These are phyloP conservation scores for Clitoria ternatea DNA, from an alignment of 306 rosid genomes.

Conservation along the genomic window DNA sequence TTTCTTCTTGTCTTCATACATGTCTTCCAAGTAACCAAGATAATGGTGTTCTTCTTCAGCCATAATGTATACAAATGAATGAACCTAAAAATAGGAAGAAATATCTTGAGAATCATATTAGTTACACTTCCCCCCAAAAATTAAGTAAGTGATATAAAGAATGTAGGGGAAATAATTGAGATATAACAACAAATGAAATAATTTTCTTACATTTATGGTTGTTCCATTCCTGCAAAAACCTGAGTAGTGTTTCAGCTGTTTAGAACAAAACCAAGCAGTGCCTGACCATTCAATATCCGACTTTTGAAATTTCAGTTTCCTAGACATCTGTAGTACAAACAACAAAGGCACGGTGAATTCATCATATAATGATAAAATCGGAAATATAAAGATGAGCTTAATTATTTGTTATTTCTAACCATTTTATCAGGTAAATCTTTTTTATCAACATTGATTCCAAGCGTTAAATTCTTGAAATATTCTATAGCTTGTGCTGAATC, in stretches of 20 bases:
- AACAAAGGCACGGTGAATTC: conserved; percentile 13
- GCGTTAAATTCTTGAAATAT: conserved; percentile 21
- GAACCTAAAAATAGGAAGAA: conserved; percentile 54
- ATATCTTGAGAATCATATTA: conserved; percentile 13
- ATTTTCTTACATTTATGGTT: conserved; percentile 51
- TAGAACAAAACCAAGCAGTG: conserved; percentile 59
- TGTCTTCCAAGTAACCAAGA: conserved; percentile 89
- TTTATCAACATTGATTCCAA: conserved; percentile 33
- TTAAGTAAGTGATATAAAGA: neutral
- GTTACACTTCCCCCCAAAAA: neutral
- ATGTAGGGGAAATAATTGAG: neutral
- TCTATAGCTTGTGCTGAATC: conserved; percentile 33
- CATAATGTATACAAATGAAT: conserved; percentile 73
- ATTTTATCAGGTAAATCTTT: conserved; percentile 47
- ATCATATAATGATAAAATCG: neutral
- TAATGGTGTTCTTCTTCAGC: conserved; percentile 58
- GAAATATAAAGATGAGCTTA: neutral
- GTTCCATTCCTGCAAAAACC: conserved; percentile 60
- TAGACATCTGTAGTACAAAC: conserved; percentile 47
- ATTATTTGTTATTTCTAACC: conserved; percentile 35
- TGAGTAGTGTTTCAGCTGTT: conserved; percentile 76
- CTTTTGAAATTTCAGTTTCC: conserved; percentile 55
- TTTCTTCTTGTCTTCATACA: conserved; percentile 80
- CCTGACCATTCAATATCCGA: conserved; percentile 81
- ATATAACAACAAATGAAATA: neutral